These are phyloP conservation scores for Gentiana macrophylla DNA, from an alignment of 257 asterid genomes.

Conservation along the genomic window DNA sequence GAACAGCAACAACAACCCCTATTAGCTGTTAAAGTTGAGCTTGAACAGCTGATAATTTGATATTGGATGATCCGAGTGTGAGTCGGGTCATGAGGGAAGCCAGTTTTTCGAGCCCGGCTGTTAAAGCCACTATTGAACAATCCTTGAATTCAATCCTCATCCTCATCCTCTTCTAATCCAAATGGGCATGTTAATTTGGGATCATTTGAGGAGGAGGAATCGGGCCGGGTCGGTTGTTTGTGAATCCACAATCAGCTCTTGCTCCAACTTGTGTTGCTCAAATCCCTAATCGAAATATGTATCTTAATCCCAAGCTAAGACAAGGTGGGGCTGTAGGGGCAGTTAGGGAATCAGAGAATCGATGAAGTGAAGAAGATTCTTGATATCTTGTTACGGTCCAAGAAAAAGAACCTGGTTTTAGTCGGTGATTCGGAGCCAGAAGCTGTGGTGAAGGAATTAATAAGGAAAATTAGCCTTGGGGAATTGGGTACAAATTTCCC, in stretches of 20 bases:
- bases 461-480: constrained; percentile 39
- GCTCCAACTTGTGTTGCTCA: not conserved
- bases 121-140: constrained; percentile 68
- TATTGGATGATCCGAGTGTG: constrained; percentile 82
- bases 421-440: constrained; percentile 80
- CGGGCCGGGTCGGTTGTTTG: constrained; percentile 25
- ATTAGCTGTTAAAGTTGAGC: constrained; percentile 78
- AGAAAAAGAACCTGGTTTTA: constrained; percentile 69
- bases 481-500: constrained; percentile 23
- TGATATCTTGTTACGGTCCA: constrained; percentile 51
- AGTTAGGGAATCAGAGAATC: constrained; percentile 26
- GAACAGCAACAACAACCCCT: constrained; percentile 90
- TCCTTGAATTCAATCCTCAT: constrained; percentile 28
- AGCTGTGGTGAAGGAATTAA: constrained; percentile 52
- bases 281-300: constrained; percentile 29
- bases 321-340: constrained; percentile 7
- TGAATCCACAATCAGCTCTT: constrained; percentile 20
- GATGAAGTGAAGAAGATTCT: constrained; percentile 58
- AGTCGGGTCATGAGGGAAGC: constrained; percentile 92
- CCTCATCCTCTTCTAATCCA: constrained; percentile 17
- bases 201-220: constrained; percentile 22
- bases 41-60: constrained; percentile 66
- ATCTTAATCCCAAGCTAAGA: constrained; percentile 55
- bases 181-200: constrained; percentile 22
- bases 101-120: constrained; percentile 83